Base-by-base conservation (phyloP, 495 filamentous ascomycete species). In the Viridothelium virens region DNA sequence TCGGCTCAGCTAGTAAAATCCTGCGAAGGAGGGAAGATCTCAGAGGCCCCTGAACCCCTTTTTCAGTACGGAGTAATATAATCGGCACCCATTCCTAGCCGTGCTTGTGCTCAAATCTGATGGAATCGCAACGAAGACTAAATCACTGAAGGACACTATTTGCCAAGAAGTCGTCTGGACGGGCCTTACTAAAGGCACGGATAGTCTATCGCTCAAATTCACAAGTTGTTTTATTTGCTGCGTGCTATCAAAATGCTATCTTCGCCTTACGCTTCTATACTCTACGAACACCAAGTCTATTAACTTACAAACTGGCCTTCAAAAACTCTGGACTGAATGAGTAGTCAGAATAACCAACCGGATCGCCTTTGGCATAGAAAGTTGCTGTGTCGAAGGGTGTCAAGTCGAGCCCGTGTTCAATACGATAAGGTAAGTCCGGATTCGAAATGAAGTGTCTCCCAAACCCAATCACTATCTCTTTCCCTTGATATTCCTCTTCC, bases 341-440 rank as follows among this genome's bases (percentile, higher is more conserved):
- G 72, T 87, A 88, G 71, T 88, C 86, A 3, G 78, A 80, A 71
- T 89, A 92, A n/a, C 89, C 89, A 64, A 79, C 78, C 53, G 72
- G 63, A 47, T 69, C 69, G 7, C 77, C 66, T 66, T 79, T 75
- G 7, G 72, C 75, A 68, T 91, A 91, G 71, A 91, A 90, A 0
- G 78, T 80, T 0, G 75, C 70, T 2, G 84, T 73, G 62, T 90
- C 72, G 50, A 67, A 69, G 37, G 53, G 63, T 12, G 46, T 44
- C 31, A 59, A 59, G 14, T 36, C 53, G 2, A 59, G 53, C 36
- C 53, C 53, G 36, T 59, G 53, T 36, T 59, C 53, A 10, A 59
- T 4, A 10, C 53, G n/a, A 36, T n/a, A 59, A 7, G 81, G 78
- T 69, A 92, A 70, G 73, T 91, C 89, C 3, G 89, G 89, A 65